These are phyloP conservation scores for Fusarium sp. DNA, from an alignment of 2,329 filamentous ascomycete species.

Conservation along the genomic window DNA sequence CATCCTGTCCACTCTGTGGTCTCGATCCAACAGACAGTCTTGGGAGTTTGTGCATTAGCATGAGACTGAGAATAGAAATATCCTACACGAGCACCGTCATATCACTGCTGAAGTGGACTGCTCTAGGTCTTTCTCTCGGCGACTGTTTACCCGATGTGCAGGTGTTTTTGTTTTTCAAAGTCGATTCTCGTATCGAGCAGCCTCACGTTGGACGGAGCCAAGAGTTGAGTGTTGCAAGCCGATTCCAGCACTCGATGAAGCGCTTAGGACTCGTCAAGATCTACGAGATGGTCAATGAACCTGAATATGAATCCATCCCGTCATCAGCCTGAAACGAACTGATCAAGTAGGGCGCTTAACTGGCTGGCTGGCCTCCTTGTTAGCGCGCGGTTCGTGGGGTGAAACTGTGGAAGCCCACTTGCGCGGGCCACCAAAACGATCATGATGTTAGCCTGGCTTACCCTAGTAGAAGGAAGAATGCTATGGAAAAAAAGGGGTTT, in stretches of 20 bases:
- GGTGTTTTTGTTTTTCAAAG: not conserved
- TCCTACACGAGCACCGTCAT: not conserved
- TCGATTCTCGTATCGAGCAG: slow-evolving; percentile 11
- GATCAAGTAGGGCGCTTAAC: slow-evolving; percentile 16
- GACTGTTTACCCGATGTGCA: not conserved
- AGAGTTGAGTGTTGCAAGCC: too few relatives aligned
- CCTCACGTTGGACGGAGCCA: not conserved
- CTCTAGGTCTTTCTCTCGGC: slow-evolving; percentile 19
- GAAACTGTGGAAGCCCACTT: not conserved
- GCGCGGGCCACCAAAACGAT: slow-evolving; percentile 1
- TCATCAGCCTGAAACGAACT: slow-evolving; percentile 19
- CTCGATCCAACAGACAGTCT: slow-evolving; percentile 6
- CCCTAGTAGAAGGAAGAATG: not conserved
- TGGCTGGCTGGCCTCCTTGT: not conserved
- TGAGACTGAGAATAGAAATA: slow-evolving; percentile 9
- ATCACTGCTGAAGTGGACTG: slow-evolving; percentile 16
- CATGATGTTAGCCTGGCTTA: not conserved
- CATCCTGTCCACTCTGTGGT: not conserved
- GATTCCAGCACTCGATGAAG: not conserved
- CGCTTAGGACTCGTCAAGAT: not conserved
- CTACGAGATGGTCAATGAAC: slow-evolving; percentile 14
- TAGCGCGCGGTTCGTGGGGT: slow-evolving; percentile 26
- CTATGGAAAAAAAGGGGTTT: too few relatives aligned
- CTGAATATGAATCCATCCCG: not conserved
- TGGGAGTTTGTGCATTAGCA: slow-evolving; percentile 17